Evolutionary conservation across 129 eudicot species (phyloP), one percentile per base, ranked within the genome.

Genomic region (Helichrysum umbraculigerum): DNA sequence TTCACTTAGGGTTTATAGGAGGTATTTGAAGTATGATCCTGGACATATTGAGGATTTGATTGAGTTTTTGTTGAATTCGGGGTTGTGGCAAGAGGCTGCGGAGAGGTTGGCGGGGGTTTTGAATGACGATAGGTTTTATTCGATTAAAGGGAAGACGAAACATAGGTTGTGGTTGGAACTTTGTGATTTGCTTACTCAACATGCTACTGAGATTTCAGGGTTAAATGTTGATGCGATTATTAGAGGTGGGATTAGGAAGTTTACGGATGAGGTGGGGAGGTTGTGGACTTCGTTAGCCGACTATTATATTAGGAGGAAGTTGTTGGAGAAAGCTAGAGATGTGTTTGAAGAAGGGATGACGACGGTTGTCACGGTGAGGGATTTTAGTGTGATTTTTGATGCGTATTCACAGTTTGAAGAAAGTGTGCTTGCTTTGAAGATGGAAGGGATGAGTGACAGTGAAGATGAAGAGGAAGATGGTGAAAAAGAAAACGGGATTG

Each of bases 271-370:
- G 81, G 98, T 93, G 17, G 98, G 98, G 10, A 70, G 97, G 81
- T 32, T 93, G 68, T 93, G 98, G 98, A 91, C 97, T 4, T 91
- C 97, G 6, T 72, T 93, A 76, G 97, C 97, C 0, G 97, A 87
- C 84, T 91, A 91, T 87, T 93, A 90, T 72, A 90, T 93, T 4
- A 88, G 97, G 70, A 82, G 96, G 82, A 83, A 86, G 70, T 83
- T 93, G 86, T 76, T 86, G 56, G 96, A 88, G 87, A 93, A 90
- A 83, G 89, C 97, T 2, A 77, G 97, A 76, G 96, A 94, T 81
- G 66, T 94, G 10, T 94, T 91, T 71, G 98, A 94, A 76, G 98
- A 94, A 71, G 98, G 98, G 74, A 91, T 94, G 97, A 81, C 90
- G 7, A 94, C 90, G 0, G 97, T 94, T 44, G 86, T 93, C 4